These are phyloP conservation scores for Cutaneotrichosporon arboriforme DNA, from an alignment of 1,284 basidiomycete genomes.

Conservation along the genomic window DNA sequence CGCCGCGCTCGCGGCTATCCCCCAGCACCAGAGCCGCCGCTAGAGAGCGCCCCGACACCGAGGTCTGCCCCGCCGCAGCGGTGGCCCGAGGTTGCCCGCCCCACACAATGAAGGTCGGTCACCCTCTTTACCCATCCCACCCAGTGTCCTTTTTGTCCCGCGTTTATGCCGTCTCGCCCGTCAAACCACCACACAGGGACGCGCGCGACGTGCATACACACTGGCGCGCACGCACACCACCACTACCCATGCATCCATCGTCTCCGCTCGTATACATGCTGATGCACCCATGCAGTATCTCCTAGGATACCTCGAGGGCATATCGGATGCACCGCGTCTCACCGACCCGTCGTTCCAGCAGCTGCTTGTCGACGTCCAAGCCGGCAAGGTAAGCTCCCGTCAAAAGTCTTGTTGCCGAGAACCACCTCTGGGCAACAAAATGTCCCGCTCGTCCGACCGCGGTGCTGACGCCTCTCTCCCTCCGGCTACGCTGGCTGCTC, in stretches of 20 bases:
- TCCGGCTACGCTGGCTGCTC: not conserved
- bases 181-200: too few species aligned
- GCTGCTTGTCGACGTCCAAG: constrained; percentile 46
- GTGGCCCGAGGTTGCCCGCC: constrained; percentile 6
- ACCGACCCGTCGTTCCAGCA: constrained; percentile 46
- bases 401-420: not conserved
- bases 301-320: constrained; percentile 46
- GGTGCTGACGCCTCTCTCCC: constrained; percentile 1
- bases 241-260: not conserved
- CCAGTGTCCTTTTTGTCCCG: not conserved
- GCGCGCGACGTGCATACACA: not conserved
- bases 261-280: constrained; percentile 4
- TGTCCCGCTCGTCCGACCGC: constrained; percentile 4
- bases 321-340: constrained; percentile 43
- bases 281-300: constrained; percentile 48
- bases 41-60: not conserved
- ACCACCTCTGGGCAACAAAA: not conserved
- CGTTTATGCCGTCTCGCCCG: too few species aligned
- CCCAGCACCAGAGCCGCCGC: constrained; percentile 18
- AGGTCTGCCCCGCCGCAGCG: constrained; percentile 11
- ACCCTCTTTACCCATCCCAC: not conserved
- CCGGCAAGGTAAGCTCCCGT: constrained; percentile 41
- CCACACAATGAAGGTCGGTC: constrained; percentile 39
- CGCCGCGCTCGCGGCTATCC: constrained; percentile 24
- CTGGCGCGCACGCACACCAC: not conserved